Evolutionary conservation across 2,329 filamentous ascomycete species (phyloP).

Genomic region (Scedosporium minutisporum): DNA sequence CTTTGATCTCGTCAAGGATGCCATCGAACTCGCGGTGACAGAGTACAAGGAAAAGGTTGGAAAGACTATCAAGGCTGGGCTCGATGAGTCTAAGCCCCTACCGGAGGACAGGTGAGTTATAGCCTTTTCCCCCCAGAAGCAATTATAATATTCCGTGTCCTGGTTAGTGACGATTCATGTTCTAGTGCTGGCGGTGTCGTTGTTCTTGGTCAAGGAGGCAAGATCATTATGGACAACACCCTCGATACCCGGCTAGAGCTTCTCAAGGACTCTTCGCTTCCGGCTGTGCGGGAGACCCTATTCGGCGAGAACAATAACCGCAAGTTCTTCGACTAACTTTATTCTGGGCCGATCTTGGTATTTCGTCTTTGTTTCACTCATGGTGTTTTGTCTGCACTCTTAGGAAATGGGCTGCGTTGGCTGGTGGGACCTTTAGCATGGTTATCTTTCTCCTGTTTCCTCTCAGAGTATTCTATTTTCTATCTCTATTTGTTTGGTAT

Average conservation of each 20-base stretch:
- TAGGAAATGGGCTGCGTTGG: not conserved
- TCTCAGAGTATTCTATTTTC: not conserved
- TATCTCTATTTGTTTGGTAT: not conserved
- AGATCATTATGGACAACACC: conserved; percentile 98
- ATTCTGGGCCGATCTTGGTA: not conserved
- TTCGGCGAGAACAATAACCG: conserved; percentile 95
- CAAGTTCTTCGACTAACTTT: conserved; percentile 77
- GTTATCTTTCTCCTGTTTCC: not conserved
- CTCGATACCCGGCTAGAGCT: conserved; percentile 84
- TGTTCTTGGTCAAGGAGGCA: conserved; percentile 74
- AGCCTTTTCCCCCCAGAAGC: not conserved
- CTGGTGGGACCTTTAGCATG: not conserved
- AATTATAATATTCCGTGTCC: not conserved
- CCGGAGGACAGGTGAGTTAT: conserved; percentile 71
- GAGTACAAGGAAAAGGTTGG: conserved; percentile 76
- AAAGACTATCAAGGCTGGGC: conserved; percentile 56
- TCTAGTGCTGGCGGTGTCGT: conserved; percentile 71
- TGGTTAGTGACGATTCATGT: not conserved
- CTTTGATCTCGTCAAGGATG: conserved; percentile 64
- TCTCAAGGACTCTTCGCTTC: conserved; percentile 75
- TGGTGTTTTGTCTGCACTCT: not conserved
- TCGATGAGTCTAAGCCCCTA: conserved; percentile 72
- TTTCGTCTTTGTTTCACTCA: not conserved
- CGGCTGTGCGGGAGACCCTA: conserved; percentile 72
- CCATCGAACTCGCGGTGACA: conserved; percentile 62